Percentiles rank a stretch among this genome's conserved stretches.
Conservation (phyloP, 2,329 filamentous ascomycete species). For the Blastomyces percursus region DNA sequence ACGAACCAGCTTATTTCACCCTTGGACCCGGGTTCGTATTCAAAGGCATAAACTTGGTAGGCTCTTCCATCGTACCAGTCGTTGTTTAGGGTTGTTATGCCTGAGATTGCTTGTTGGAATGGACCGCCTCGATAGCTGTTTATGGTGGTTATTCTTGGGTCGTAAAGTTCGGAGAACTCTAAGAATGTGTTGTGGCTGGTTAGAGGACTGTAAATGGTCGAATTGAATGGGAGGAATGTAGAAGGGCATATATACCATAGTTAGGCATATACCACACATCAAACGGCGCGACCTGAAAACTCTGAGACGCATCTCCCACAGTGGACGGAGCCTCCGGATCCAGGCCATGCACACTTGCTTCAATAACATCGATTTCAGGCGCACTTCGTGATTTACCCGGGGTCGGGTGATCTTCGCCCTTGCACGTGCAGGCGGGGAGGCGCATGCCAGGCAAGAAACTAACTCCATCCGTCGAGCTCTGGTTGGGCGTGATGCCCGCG, state of each 20-base stretch:
- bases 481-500: slow-evolving; percentile 59
- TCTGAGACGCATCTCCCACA: slow-evolving; percentile 55
- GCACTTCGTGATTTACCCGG: slow-evolving; percentile 55
- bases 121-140: slow-evolving; percentile 52
- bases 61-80: slow-evolving; percentile 55
- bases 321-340: slow-evolving; percentile 38
- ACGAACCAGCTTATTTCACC: slow-evolving; percentile 61
- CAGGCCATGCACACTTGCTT: slow-evolving; percentile 51
- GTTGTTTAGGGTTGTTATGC: slow-evolving; percentile 51
- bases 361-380: slow-evolving; percentile 61
- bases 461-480: slow-evolving; percentile 56
- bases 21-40: slow-evolving; percentile 49
- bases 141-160: slow-evolving; percentile 45
- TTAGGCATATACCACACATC: slow-evolving; percentile 60
- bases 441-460: slow-evolving; percentile 60
- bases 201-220: too few relatives aligned
- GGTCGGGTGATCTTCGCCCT: slow-evolving; percentile 52
- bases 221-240: not conserved
- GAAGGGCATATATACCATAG: slow-evolving; percentile 31
- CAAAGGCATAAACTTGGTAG: slow-evolving; percentile 54
- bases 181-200: not conserved
- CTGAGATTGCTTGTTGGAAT: slow-evolving; percentile 54
- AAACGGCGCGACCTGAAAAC: slow-evolving; percentile 57
- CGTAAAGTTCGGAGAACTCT: slow-evolving; percentile 56
- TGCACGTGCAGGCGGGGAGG: slow-evolving; percentile 57